phyloP scores from a whole-genome alignment of 495 filamentous ascomycete genomes.

The Aspergillus biplanus region DNA sequence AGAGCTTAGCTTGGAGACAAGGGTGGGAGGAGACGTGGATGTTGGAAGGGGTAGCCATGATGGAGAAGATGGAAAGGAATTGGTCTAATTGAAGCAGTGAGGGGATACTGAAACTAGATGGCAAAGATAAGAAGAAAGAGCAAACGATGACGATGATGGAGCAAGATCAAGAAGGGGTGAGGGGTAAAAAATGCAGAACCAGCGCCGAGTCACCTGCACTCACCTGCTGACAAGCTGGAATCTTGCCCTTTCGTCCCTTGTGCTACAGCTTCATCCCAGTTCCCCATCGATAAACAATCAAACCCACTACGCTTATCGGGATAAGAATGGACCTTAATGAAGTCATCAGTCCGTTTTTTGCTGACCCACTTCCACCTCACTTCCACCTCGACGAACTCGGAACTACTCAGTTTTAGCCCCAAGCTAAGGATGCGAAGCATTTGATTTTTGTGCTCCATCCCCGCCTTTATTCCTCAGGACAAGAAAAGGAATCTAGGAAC shows the following conservation, averaged over 20 bases:
- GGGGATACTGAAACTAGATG: conserved; percentile 1
- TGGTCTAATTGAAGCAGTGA: neutral
- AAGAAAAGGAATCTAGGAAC: neutral
- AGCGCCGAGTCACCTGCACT: conserved; percentile 21
- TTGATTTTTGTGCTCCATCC: neutral
- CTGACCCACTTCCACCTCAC: conserved; percentile 8
- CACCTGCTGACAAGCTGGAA: neutral
- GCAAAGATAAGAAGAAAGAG: conserved; percentile 1
- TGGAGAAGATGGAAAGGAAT: conserved; percentile 17
- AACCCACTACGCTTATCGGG: neutral
- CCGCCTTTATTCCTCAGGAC: neutral
- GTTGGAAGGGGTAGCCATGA: conserved; percentile 39
- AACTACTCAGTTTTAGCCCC: neutral
- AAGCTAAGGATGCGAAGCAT: neutral
- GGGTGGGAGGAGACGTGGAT: conserved; percentile 86
- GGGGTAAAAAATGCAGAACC: conserved; percentile 18
- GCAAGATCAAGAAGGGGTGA: conserved; percentile 3
- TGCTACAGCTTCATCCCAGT: neutral
- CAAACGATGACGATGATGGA: conserved; percentile 14
- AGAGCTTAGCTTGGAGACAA: conserved; percentile 85
- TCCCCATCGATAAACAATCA: neutral
- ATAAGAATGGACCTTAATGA: neutral
- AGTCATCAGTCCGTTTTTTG: neutral
- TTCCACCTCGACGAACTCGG: neutral
- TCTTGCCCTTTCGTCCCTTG: neutral